Evolutionary conservation across 2,329 filamentous ascomycete genomes (phyloP).

Genomic region (Rhynchosporium agropyri): DNA sequence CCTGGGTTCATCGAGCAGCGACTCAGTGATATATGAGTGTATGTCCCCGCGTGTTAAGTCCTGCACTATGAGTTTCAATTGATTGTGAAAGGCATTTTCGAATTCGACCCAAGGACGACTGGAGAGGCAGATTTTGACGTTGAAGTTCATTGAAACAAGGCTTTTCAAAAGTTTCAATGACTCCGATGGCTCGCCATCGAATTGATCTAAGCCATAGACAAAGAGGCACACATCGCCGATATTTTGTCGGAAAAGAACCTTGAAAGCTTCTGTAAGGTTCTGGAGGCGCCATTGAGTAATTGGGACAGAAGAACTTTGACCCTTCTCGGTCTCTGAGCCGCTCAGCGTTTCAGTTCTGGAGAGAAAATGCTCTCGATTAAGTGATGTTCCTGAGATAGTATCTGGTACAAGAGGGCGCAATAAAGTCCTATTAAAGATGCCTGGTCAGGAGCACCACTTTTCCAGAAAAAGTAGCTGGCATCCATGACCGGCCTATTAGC

Average conservation of each 20-base stretch:
- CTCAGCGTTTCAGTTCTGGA: no score
- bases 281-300: no score
- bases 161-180: not conserved
- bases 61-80: not conserved
- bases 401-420: no score
- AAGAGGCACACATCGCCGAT: not conserved
- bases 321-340: no score
- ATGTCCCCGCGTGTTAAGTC: not conserved
- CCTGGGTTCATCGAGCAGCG: not conserved
- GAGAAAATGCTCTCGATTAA: no score
- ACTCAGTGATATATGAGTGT: not conserved
- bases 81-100: not conserved
- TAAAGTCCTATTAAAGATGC: no score
- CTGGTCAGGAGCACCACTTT: no score
- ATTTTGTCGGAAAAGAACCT: not conserved
- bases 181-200: not conserved
- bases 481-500: no score
- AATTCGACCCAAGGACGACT: not conserved
- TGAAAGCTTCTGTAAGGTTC: not conserved
- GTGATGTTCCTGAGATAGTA: no score
- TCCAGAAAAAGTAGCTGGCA: no score
- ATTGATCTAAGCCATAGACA: not conserved
- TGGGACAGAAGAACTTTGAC: no score
- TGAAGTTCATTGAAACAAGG: not conserved
- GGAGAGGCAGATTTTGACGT: not conserved